A percentile compares a stretch with the other conserved stretches of the same genome.
phyloP scores from a whole-genome alignment of 1,284 basidiomycete species.

The Pseudomicrostroma phylloplanum region DNA sequence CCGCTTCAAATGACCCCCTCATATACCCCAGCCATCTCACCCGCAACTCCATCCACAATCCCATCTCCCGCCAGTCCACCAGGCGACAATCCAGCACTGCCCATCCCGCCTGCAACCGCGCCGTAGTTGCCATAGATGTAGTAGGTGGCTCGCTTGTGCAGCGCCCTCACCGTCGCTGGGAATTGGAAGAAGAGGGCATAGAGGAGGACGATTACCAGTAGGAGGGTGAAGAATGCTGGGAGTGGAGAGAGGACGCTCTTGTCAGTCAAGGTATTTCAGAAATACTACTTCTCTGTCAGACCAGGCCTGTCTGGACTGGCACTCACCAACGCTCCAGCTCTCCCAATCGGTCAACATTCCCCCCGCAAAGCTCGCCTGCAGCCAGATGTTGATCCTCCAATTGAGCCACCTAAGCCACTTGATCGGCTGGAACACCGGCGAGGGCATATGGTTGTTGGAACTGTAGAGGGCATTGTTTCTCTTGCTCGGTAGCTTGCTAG shows the following conservation, averaged over 20 bases:
- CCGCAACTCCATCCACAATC: too few relatives aligned
- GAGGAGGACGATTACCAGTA: background rate
- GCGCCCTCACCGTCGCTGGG: background rate
- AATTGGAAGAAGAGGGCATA: conserved; percentile 4
- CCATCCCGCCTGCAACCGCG: background rate
- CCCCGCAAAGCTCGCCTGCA: background rate
- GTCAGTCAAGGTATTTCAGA: background rate
- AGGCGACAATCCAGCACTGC: background rate
- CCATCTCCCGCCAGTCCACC: too few relatives aligned
- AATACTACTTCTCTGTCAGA: background rate
- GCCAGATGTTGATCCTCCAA: conserved; percentile 2
- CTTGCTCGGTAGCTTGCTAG: background rate
- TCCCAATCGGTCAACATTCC: conserved; percentile 1
- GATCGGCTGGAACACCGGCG: conserved; percentile 1
- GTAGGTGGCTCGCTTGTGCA: background rate
- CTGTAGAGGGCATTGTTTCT: background rate
- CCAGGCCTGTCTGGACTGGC: background rate
- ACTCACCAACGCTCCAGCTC: background rate
- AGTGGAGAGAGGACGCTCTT: background rate
- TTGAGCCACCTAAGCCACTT: background rate
- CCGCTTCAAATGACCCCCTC: too few relatives aligned
- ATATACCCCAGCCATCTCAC: too few relatives aligned
- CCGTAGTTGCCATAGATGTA: conserved; percentile 4
- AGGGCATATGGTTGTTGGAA: background rate
- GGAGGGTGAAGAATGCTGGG: background rate